Evolutionary conservation across 2,329 filamentous ascomycete species (phyloP).

Genomic region (Colletotrichum graminicola): DNA sequence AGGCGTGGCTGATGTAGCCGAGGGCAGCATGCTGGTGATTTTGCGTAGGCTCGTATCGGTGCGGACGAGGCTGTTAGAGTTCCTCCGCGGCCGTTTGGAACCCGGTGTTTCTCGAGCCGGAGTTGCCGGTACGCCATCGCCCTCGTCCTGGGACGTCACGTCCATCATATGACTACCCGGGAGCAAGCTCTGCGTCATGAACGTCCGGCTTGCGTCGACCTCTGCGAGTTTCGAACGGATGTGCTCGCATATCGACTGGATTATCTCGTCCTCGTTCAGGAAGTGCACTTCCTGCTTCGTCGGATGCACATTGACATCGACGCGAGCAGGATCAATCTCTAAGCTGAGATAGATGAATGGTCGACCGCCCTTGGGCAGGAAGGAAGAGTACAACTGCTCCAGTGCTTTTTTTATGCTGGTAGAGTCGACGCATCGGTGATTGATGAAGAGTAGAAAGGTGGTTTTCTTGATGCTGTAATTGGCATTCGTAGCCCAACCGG

Average conservation of each 20-base stretch:
- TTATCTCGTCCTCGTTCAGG: conserved; percentile 96
- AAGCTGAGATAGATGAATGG: conserved; percentile 94
- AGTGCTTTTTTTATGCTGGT: conserved; percentile 87
- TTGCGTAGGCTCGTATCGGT: conserved; percentile 92
- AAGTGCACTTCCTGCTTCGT: conserved; percentile 98
- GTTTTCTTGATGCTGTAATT: conserved; percentile 96
- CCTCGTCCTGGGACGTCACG: conserved; percentile 43
- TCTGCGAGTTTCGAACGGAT: conserved; percentile 83
- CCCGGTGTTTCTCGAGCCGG: conserved; percentile 51
- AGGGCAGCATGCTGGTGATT: conserved; percentile 95
- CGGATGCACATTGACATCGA: conserved; percentile 98
- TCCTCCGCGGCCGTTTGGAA: conserved; percentile 55
- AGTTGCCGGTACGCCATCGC: conserved; percentile 46
- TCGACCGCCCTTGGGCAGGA: conserved; percentile 92
- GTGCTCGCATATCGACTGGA: conserved; percentile 84
- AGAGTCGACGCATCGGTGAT: conserved; percentile 94
- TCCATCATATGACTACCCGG: conserved; percentile 67
- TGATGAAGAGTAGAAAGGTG: conserved; percentile 91
- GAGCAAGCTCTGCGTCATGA: conserved; percentile 92
- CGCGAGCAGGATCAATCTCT: conserved; percentile 89
- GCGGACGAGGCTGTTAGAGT: conserved; percentile 83
- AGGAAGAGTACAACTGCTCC: conserved; percentile 88
- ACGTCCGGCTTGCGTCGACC: conserved; percentile 94
- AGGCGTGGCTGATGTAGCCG: conserved; percentile 54
- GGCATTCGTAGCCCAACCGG: conserved; percentile 88